These are phyloP conservation scores for Salvia splendens DNA, from an alignment of 257 asterid species.

Conservation along the genomic window DNA sequence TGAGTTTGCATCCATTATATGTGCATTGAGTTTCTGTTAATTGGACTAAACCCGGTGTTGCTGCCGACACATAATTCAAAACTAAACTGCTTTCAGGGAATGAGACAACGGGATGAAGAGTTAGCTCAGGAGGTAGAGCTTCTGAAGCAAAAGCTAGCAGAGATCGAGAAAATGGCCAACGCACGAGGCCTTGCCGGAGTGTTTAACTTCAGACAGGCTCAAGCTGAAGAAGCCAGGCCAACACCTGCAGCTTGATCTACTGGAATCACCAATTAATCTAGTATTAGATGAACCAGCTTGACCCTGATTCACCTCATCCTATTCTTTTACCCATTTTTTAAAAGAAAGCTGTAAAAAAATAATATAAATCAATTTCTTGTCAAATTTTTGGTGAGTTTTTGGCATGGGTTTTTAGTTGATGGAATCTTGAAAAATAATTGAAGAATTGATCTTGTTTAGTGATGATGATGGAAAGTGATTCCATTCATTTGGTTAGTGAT, in stretches of 20 bases:
- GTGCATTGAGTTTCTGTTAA: neutral
- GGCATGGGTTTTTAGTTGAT: neutral
- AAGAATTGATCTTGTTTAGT: neutral
- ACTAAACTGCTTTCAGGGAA: constrained; percentile 42
- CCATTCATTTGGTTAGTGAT: neutral
- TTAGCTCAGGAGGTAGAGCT: constrained; percentile 61
- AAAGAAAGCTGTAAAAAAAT: neutral
- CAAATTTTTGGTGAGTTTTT: neutral
- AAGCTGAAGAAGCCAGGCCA: constrained; percentile 37
- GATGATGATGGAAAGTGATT: neutral
- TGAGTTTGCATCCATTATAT: neutral
- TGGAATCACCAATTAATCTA: constrained; percentile 22
- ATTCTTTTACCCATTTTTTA: neutral
- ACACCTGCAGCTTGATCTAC: constrained; percentile 45
- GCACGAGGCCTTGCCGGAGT: constrained; percentile 51
- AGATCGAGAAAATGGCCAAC: constrained; percentile 58
- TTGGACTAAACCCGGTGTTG: neutral
- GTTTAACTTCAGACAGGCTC: constrained; percentile 40
- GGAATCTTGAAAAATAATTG: neutral
- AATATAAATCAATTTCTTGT: constrained; percentile 12
- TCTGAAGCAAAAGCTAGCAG: constrained; percentile 56
- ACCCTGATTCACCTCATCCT: constrained; percentile 12
- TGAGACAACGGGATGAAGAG: constrained; percentile 70
- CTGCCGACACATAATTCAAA: neutral
- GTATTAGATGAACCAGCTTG: constrained; percentile 16